phyloP scores from a whole-genome alignment of 257 asterid species.

The Echites panduratus region DNA sequence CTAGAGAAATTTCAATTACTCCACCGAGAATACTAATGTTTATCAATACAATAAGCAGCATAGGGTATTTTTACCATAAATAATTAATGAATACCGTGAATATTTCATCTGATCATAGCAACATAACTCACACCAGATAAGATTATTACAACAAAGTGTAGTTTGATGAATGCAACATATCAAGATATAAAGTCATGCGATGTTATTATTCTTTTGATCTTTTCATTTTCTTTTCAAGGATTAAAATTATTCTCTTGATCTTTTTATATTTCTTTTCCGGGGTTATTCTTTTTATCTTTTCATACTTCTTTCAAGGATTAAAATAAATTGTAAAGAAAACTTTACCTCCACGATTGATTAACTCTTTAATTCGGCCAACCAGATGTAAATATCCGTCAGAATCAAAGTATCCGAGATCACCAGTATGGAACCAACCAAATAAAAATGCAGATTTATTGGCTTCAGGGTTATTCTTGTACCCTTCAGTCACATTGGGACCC shows the following conservation, averaged over 20 bases:
- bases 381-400: slow-evolving; percentile 83
- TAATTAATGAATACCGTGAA: too few species aligned
- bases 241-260: too few species aligned
- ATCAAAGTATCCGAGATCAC: slow-evolving; percentile 72
- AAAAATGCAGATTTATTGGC: slow-evolving; percentile 72
- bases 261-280: too few species aligned
- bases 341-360: slow-evolving; percentile 95
- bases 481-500: slow-evolving; percentile 78
- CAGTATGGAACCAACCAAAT: slow-evolving; percentile 91
- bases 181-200: neutral
- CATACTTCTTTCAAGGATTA: neutral
- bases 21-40: neutral
- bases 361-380: slow-evolving; percentile 86
- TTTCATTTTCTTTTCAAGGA: too few species aligned
- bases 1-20: neutral
- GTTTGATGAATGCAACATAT: neutral
- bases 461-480: slow-evolving; percentile 79
- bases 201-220: neutral
- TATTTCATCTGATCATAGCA: neutral
- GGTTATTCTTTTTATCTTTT: too few species aligned
- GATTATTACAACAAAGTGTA: neutral
- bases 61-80: neutral
- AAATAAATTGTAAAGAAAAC: neutral
- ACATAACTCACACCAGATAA: neutral
- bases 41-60: neutral